A percentile compares a stretch with the other conserved stretches of the same genome.
Evolutionary conservation across 805 yeast genomes (phyloP).

Genomic region (Spathaspora passalidarum): DNA sequence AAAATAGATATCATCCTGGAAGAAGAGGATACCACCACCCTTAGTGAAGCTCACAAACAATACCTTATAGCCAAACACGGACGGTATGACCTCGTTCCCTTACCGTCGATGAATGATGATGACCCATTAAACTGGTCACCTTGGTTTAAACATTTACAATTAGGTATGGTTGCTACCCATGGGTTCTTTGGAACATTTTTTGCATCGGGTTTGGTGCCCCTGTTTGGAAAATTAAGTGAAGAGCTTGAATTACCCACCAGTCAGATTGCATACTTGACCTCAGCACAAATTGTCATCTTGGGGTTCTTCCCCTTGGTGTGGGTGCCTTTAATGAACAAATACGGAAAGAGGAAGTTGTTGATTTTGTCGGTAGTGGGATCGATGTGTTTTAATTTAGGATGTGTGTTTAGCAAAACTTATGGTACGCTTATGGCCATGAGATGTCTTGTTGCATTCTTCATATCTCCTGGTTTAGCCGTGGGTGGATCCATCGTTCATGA

Average conservation of each 20-base stretch:
- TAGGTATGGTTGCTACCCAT: slow-evolving; percentile 14
- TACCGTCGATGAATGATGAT: slow-evolving; percentile 13
- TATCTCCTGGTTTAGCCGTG: slow-evolving; percentile 14
- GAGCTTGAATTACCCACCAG: slow-evolving; percentile 8
- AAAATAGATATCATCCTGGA: slow-evolving; percentile 4
- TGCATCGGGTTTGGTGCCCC: slow-evolving; percentile 17
- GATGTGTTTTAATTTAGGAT: slow-evolving; percentile 12
- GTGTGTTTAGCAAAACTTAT: slow-evolving; percentile 12
- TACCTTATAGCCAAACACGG: slow-evolving; percentile 14
- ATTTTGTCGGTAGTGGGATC: slow-evolving; percentile 12
- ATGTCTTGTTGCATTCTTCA: slow-evolving; percentile 12
- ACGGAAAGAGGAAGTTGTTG: slow-evolving; percentile 12
- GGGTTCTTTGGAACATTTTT: slow-evolving; percentile 16
- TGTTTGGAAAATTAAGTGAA: slow-evolving; percentile 11
- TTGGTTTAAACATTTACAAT: slow-evolving; percentile 9
- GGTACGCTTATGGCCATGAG: slow-evolving; percentile 12
- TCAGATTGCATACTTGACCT: slow-evolving; percentile 12
- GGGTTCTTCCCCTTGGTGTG: slow-evolving; percentile 16
- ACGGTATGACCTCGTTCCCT: slow-evolving; percentile 11
- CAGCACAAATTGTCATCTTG: slow-evolving; percentile 14
- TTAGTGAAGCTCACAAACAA: slow-evolving; percentile 8
- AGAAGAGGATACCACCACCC: slow-evolving; percentile 2
- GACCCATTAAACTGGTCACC: slow-evolving; percentile 17
- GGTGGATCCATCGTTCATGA: slow-evolving; percentile 15
- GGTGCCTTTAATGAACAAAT: slow-evolving; percentile 15